Evolutionary conservation across 2,329 filamentous ascomycete species (phyloP), one percentile per base, ranked within the genome.

Genomic region (Hypoxylon rubiginosum): DNA sequence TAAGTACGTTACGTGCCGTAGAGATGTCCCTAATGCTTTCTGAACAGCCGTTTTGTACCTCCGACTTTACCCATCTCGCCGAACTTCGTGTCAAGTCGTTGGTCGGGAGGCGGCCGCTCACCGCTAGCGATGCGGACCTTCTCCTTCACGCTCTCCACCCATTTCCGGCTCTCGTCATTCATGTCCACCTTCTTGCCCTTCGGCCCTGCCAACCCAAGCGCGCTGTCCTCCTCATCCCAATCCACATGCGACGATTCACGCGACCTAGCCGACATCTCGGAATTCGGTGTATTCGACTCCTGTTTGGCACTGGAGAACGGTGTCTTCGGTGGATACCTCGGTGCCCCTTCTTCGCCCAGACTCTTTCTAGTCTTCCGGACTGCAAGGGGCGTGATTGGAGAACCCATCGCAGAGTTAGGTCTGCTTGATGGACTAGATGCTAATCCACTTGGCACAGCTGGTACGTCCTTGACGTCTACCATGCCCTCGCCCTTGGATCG

Each of bases 71-170:
- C 90, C 70, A 94, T 79, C 69, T 93, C 90, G 19, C 89, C 90
- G 78, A 93, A 92, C 49, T 83, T 79, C 71, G 74, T 75, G 28
- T 80, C 75, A 65, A 72, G 56, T 39, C 65, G 67, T 63, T 76
- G 67, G 66, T 69, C 61, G 64, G 72, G 73, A 19, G 77, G 68
- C 54, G 78, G 79, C 51, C 79, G 80, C 76, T 89, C 89, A 60
- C 86, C 86, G 74, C 90, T 92, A 65, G 89, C 91, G 50, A 89
- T 85, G 64, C 91, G 87, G 43, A 94, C 92, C 75, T 92, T 91
- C 74, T 92, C 91, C 80, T 93, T 91, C 82, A 96, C 91, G 67
- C 89, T 92, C 77, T 94, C 91, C 9, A 96, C 91, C 92, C 92
- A 96, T 41, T 90, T 89, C 62, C 88, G 84, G 74, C 91, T 92